Conservation (phyloP, 306 rosid species). For the Quercus rubra region DNA sequence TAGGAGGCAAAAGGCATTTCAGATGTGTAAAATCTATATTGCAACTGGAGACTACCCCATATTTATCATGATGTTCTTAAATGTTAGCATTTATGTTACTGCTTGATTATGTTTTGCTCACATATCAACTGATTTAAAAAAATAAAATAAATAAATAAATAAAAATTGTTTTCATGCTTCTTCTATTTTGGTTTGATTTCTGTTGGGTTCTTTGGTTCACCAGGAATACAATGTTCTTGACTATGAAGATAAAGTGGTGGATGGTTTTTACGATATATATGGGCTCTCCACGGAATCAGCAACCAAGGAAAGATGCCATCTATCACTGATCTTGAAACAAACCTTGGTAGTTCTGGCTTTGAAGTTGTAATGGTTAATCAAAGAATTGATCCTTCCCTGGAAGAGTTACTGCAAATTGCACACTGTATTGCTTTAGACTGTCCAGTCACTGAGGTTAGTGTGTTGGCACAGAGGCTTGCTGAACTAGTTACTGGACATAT, state of each 20-base stretch:
- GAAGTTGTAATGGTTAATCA: conserved; percentile 85
- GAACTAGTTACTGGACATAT: conserved; percentile 81
- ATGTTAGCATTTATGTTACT: background rate
- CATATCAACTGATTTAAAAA: conserved; percentile 1
- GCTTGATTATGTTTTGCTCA: conserved; percentile 8
- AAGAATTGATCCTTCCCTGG: conserved; percentile 68
- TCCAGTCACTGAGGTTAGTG: conserved; percentile 58
- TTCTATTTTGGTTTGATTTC: conserved; percentile 25
- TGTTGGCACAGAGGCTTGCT: conserved; percentile 87
- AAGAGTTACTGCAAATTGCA: conserved; percentile 85
- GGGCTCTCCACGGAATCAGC: conserved; percentile 62
- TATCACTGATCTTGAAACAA: conserved; percentile 67
- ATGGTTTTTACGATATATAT: conserved; percentile 90
- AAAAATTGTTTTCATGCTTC: background rate
- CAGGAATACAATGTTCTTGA: conserved; percentile 92
- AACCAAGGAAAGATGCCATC: conserved; percentile 93
- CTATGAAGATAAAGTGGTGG: conserved; percentile 83
- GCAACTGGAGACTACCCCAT: background rate
- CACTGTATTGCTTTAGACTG: conserved; percentile 88
- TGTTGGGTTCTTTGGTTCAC: conserved; percentile 19
- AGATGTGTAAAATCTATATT: background rate
- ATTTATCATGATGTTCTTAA: background rate
- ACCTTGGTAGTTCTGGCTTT: conserved; percentile 58
- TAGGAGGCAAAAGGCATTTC: background rate
- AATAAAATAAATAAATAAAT: no score